phyloP scores from a whole-genome alignment of 495 filamentous ascomycete genomes.

The Amphirosellinia nigrospora region DNA sequence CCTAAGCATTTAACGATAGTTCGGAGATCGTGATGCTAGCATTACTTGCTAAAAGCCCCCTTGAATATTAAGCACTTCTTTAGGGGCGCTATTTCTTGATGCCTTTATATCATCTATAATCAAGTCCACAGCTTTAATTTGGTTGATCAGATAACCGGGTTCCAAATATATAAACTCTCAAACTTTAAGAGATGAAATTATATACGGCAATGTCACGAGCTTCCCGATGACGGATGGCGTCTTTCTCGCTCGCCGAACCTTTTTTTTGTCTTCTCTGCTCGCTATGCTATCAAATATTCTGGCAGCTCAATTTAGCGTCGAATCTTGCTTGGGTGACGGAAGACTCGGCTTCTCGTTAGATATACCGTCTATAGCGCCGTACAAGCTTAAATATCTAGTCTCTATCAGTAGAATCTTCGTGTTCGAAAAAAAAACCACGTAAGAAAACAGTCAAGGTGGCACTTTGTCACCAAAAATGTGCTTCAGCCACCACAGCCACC shows the following conservation, averaged over 20 bases:
- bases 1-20: too few relatives aligned
- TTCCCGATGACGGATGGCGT: not conserved
- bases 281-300: not conserved
- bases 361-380: not conserved
- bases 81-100: too few relatives aligned
- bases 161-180: not conserved
- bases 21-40: too few relatives aligned
- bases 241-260: not conserved
- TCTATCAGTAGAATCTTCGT: too few relatives aligned
- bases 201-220: not conserved
- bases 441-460: too few relatives aligned
- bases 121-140: not conserved
- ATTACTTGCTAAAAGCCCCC: too few relatives aligned
- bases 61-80: too few relatives aligned
- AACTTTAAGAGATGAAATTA: not conserved
- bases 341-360: not conserved
- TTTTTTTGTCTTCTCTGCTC: not conserved
- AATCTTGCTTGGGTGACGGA: not conserved
- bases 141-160: not conserved
- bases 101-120: too few relatives aligned
- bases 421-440: too few relatives aligned
- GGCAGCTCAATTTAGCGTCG: not conserved
- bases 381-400: not conserved
- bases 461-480: too few relatives aligned
- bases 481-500: too few relatives aligned